These are phyloP conservation scores for Pseudocercospora ulei DNA, from an alignment of 2,329 filamentous ascomycete species.

Conservation along the genomic window DNA sequence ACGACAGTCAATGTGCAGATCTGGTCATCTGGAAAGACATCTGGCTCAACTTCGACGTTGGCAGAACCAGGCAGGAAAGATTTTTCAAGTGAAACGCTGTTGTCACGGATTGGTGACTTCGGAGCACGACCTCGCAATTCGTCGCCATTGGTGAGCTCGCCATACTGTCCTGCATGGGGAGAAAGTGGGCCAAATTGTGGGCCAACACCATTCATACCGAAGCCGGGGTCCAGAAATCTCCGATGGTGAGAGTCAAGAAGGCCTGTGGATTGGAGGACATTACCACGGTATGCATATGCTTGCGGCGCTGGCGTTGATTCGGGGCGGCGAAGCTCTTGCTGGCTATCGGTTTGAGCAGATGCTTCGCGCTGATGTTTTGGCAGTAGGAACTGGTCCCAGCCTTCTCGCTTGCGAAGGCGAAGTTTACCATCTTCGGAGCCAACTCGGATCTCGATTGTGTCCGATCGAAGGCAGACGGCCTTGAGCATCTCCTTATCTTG, in stretches of 20 bases:
- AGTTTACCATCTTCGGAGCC: slow-evolving; percentile 65
- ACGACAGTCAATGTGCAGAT: slow-evolving; percentile 47
- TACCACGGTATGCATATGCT: slow-evolving; percentile 27
- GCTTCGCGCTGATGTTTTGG: slow-evolving; percentile 60
- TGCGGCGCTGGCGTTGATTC: slow-evolving; percentile 32
- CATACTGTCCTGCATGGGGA: slow-evolving; percentile 18
- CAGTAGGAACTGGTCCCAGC: slow-evolving; percentile 73
- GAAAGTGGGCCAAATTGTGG: slow-evolving; percentile 23
- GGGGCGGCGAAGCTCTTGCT: slow-evolving; percentile 40
- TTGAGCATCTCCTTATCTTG: slow-evolving; percentile 65
- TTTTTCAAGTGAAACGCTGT: slow-evolving; percentile 20
- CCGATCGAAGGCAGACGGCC: slow-evolving; percentile 61
- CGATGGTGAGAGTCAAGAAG: slow-evolving; percentile 18
- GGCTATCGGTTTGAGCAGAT: slow-evolving; percentile 63
- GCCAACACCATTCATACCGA: slow-evolving; percentile 26
- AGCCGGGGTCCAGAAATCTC: slow-evolving; percentile 26
- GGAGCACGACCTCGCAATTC: slow-evolving; percentile 27
- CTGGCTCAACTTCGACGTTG: slow-evolving; percentile 29
- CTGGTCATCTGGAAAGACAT: slow-evolving; percentile 47
- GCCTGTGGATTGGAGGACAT: slow-evolving; percentile 22
- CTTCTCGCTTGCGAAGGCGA: slow-evolving; percentile 61
- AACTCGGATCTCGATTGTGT: slow-evolving; percentile 61
- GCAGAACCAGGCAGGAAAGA: slow-evolving; percentile 17
- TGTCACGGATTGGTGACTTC: slow-evolving; percentile 30
- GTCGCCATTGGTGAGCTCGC: slow-evolving; percentile 25